Evolutionary conservation across 2,329 filamentous ascomycete species (phyloP).

Genomic region (Raffaelea albimanens): DNA sequence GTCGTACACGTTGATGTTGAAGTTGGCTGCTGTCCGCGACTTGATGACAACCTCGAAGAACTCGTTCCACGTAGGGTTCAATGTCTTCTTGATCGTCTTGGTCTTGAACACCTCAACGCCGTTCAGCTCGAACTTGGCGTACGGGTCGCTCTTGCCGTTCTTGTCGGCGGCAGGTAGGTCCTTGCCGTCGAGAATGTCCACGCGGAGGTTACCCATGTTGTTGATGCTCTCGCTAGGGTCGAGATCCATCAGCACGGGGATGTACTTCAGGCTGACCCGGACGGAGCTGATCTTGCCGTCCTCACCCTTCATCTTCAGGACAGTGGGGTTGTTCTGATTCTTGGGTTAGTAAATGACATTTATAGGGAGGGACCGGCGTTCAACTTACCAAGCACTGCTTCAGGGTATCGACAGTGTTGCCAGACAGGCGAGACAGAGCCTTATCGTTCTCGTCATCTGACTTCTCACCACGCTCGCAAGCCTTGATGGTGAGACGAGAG

Average conservation of each 20-base stretch:
- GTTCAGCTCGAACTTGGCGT: constrained; percentile 88
- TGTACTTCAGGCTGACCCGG: constrained; percentile 87
- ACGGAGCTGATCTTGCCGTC: constrained; percentile 70
- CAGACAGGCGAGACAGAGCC: constrained; percentile 71
- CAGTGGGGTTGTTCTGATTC: constrained; percentile 73
- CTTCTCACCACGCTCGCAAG: constrained; percentile 71
- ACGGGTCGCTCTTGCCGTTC: constrained; percentile 95
- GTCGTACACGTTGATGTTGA: constrained; percentile 77
- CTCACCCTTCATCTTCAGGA: constrained; percentile 68
- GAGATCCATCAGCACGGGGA: constrained; percentile 87
- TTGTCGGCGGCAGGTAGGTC: constrained; percentile 90
- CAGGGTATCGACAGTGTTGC: constrained; percentile 77
- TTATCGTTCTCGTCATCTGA: constrained; percentile 59
- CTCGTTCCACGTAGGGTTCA: constrained; percentile 93
- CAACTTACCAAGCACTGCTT: constrained; percentile 76
- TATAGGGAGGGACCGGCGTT: no score
- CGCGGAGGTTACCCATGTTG: constrained; percentile 91
- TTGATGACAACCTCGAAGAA: constrained; percentile 79
- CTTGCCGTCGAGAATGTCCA: constrained; percentile 80
- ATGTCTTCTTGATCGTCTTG: constrained; percentile 91
- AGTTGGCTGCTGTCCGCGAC: constrained; percentile 76
- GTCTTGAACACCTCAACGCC: constrained; percentile 90
- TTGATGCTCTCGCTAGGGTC: constrained; percentile 96
- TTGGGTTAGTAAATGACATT: constrained; percentile 1
- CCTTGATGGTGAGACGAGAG: constrained; percentile 79